A percentile compares a stretch with the other conserved stretches of the same genome.
These are phyloP conservation scores for Osmanthus fragrans DNA, from an alignment of 257 asterid genomes.

Conservation along the genomic window DNA sequence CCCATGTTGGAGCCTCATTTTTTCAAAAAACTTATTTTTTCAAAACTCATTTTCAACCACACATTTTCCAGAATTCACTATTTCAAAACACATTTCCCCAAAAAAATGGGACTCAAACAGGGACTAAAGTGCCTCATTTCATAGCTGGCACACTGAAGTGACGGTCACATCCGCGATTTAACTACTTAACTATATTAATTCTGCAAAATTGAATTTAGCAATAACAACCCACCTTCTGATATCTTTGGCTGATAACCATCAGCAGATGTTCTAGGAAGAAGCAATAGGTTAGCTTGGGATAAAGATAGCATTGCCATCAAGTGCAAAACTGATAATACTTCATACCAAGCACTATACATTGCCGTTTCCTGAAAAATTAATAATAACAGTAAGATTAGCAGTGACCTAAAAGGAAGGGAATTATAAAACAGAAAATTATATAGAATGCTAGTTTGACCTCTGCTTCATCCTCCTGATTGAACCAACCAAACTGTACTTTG, in stretches of 20 bases:
- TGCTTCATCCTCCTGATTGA: constrained; percentile 93
- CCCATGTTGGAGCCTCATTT: too few species aligned
- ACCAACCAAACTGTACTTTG: constrained; percentile 82
- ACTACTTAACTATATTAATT: constrained; percentile 8
- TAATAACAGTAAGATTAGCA: constrained; percentile 22
- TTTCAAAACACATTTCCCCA: too few species aligned
- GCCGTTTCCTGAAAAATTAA: constrained; percentile 72
- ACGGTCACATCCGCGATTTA: neutral
- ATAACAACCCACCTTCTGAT: constrained; percentile 76
- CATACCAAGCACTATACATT: constrained; percentile 89
- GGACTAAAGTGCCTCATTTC: too few species aligned
- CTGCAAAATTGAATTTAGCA: constrained; percentile 4
- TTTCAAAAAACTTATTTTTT: too few species aligned
- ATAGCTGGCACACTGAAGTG: too few species aligned
- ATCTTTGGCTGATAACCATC: constrained; percentile 90
- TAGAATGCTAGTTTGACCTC: constrained; percentile 57
- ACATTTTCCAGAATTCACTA: too few species aligned
- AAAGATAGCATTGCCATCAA: constrained; percentile 87
- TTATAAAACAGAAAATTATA: constrained; percentile 15
- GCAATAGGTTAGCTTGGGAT: constrained; percentile 82
- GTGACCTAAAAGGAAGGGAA: constrained; percentile 17
- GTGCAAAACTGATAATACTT: constrained; percentile 89
- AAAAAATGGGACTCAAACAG: too few species aligned
- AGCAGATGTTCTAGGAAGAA: constrained; percentile 82
- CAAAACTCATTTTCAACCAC: too few species aligned